Base-by-base conservation (phyloP, 2,329 filamentous ascomycete species). In the Trichoderma sp. region DNA sequence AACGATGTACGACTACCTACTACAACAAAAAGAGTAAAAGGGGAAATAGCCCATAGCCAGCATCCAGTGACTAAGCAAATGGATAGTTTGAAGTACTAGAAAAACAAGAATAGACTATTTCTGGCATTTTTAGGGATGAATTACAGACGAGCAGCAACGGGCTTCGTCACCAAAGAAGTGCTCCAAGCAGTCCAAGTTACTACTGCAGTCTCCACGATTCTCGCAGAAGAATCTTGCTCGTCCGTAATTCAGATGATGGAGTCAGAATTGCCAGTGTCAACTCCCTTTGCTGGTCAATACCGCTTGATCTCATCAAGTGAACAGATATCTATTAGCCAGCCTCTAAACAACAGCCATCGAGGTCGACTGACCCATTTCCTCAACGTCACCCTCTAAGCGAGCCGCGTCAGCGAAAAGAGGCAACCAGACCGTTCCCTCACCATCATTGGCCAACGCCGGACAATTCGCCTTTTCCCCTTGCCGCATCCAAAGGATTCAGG, bases 351-450 rank as follows among this genome's bases (percentile, higher is more conserved):
- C 6, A 30, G 6, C 14, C 34, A 9, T 39, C 34, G 34, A 39
- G 7, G 34, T 12, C 34, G 12, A 39, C 10, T 39, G 34, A 10
- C 10, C 10, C 34, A 5, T 39, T 7, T 24, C 26, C 26, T 12
- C 50, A 41, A 60, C 58, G 47, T 61, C 58, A 61, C 58, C 12
- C 30, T 21, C 19, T n/a, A 30, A 61, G 58, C 34, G 58, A 39
- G 58, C 58, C 58, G 47, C 58, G 58, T 61, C 58, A 61, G 47
- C 58, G 12, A 28, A 7, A 30, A 51, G 41, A 50, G 58, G 47
- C 58, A 39, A 45, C 47, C 24, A 51, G 19, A 47, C 19, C 34
- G 10, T 39, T 39, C 28, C 28, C 28, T 30, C 17, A 19, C 47
- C 47, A 47, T 52, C 41, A 61, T 52, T 61, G 58, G 58, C 43